A percentile compares a stretch with the other conserved stretches of the same genome.
Conservation (phyloP, 1,139 yeast genomes). For the Protomyces arabidopsidicola region DNA sequence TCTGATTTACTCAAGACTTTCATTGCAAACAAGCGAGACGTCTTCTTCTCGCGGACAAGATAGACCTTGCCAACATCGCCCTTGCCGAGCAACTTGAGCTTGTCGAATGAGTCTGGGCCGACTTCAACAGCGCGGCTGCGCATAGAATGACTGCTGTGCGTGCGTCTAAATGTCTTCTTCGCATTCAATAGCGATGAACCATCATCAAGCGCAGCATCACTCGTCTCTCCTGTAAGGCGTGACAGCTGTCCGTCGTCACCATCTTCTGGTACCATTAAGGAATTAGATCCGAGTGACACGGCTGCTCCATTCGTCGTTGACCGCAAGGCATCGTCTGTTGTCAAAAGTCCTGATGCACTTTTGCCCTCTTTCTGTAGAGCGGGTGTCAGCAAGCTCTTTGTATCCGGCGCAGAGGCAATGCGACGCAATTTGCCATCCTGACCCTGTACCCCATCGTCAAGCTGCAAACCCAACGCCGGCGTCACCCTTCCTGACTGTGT, state of each 20-base stretch:
- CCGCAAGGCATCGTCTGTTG: not conserved
- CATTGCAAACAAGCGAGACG: slow-evolving; percentile 81
- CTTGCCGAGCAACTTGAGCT: slow-evolving; percentile 79
- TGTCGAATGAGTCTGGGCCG: slow-evolving; percentile 80
- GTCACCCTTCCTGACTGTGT: not conserved
- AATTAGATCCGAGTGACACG: not conserved
- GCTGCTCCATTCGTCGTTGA: not conserved
- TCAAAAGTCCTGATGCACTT: not conserved
- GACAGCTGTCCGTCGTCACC: not conserved
- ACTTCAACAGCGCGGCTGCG: slow-evolving; percentile 75
- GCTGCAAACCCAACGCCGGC: not conserved
- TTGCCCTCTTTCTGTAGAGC: not conserved
- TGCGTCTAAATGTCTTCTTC: slow-evolving; percentile 40
- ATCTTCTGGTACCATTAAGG: not conserved
- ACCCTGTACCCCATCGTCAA: not conserved
- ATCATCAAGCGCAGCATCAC: not conserved
- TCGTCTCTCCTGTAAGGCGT: not conserved
- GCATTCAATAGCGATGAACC: not conserved
- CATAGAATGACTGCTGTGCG: slow-evolving; percentile 67
- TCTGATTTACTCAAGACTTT: slow-evolving; percentile 84
- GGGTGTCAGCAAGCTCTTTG: not conserved
- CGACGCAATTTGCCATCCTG: slow-evolving; percentile 3
- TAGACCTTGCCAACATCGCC: slow-evolving; percentile 98
- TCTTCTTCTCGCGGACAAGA: slow-evolving; percentile 72
- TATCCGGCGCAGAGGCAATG: slow-evolving; percentile 22